Percentiles rank a stretch among this genome's conserved stretches.
These are phyloP conservation scores for Chenopodium album DNA, from an alignment of 148 eudicot species.

Conservation along the genomic window DNA sequence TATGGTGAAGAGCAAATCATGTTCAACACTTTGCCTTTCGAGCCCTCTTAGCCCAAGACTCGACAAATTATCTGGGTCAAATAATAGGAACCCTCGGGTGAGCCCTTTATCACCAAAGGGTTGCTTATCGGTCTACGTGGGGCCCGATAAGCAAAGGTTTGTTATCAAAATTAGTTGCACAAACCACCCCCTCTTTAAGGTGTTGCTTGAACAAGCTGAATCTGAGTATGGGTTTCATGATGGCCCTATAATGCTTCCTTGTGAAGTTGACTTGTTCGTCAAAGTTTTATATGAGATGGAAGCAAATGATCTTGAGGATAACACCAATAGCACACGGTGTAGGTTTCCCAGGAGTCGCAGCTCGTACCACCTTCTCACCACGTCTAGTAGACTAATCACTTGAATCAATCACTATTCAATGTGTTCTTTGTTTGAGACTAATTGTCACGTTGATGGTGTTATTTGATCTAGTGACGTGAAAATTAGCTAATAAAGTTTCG, in stretches of 20 bases:
- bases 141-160: slow-evolving; percentile 60
- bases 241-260: slow-evolving; percentile 72
- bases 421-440: too few species aligned
- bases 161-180: slow-evolving; percentile 52
- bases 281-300: slow-evolving; percentile 59
- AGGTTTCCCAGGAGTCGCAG: slow-evolving; percentile 19
- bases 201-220: slow-evolving; percentile 69
- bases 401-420: background rate
- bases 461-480: background rate
- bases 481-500: background rate
- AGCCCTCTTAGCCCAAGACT: slow-evolving; percentile 3
- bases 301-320: slow-evolving; percentile 8
- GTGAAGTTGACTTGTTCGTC: slow-evolving; percentile 51
- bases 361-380: slow-evolving; percentile 38
- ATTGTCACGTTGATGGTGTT: background rate
- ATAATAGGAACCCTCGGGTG: background rate
- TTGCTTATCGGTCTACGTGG: slow-evolving; percentile 77
- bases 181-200: slow-evolving; percentile 59
- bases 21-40: slow-evolving; percentile 27
- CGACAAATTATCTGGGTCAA: slow-evolving; percentile 15
- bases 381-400: slow-evolving; percentile 27
- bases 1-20: slow-evolving; percentile 41
- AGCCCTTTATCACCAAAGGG: slow-evolving; percentile 47
- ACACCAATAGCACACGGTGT: slow-evolving; percentile 13
- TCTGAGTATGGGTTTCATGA: slow-evolving; percentile 54